These are phyloP conservation scores for Zoysia matrella DNA, from an alignment of 202 grass and related monocot species.

Conservation along the genomic window DNA sequence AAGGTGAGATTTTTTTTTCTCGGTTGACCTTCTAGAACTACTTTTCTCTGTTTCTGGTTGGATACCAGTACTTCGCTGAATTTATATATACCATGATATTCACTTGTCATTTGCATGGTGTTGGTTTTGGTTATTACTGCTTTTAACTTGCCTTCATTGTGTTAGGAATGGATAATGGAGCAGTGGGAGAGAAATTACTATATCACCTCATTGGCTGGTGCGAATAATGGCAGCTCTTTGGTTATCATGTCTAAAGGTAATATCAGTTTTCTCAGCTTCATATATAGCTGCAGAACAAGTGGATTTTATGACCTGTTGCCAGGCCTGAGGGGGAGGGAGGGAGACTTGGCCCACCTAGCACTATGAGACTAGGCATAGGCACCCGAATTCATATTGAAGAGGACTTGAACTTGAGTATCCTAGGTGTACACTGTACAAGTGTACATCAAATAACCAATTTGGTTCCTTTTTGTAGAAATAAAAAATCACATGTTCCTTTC, in stretches of 20 bases:
- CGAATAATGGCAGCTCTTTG: slow-evolving; percentile 78
- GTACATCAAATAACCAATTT: neutral
- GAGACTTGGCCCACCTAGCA: neutral
- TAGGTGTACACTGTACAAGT: neutral
- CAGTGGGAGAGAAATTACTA: slow-evolving; percentile 99
- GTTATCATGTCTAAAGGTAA: slow-evolving; percentile 99
- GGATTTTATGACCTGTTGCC: neutral
- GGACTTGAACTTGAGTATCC: neutral
- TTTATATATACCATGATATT: slow-evolving; percentile 20
- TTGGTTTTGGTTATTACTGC: slow-evolving; percentile 33
- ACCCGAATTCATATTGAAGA: neutral
- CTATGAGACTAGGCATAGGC: neutral
- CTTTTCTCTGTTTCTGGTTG: slow-evolving; percentile 28
- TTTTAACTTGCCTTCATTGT: slow-evolving; percentile 35
- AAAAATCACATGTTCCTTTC: neutral
- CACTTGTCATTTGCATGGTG: slow-evolving; percentile 16
- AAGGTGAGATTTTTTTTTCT: slow-evolving; percentile 59
- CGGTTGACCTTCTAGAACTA: slow-evolving; percentile 17
- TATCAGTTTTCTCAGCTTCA: slow-evolving; percentile 40
- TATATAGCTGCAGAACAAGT: slow-evolving; percentile 15
- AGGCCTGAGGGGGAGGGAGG: neutral
- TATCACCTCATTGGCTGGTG: slow-evolving; percentile 77
- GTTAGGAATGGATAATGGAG: slow-evolving; percentile 99
- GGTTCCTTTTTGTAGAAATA: neutral
- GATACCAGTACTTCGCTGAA: slow-evolving; percentile 13